phyloP scores from a whole-genome alignment of 208 protist genomes.

The Leishmania tropica region DNA sequence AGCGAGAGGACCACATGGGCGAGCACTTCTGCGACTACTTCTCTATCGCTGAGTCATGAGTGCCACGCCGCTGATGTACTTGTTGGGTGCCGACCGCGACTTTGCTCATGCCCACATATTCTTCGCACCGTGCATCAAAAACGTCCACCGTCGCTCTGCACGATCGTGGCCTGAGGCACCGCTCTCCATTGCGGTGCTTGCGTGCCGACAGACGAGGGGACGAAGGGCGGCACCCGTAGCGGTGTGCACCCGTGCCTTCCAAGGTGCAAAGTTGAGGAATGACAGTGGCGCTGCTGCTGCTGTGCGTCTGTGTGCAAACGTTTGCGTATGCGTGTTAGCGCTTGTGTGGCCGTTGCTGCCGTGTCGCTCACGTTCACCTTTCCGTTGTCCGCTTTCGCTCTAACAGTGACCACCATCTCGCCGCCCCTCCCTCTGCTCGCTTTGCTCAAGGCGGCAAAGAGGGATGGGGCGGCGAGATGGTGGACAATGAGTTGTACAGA shows the following conservation, averaged over 20 bases:
- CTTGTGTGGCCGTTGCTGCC: neutral
- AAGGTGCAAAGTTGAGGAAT: neutral
- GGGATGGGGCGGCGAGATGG: neutral
- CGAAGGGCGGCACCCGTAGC: neutral
- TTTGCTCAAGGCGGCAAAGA: no score
- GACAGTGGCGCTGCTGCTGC: neutral
- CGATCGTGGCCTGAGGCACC: neutral
- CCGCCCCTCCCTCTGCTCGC: neutral
- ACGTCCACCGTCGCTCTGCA: neutral
- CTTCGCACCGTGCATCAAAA: neutral
- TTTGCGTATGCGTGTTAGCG: neutral
- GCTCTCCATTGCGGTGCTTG: neutral
- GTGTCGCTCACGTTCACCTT: neutral
- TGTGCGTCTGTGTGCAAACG: neutral
- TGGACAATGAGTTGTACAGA: neutral
- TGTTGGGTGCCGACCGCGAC: neutral
- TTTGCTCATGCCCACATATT: neutral
- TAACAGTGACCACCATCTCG: neutral
- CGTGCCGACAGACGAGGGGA: neutral
- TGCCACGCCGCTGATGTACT: neutral
- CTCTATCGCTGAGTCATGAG: conserved; percentile 17
- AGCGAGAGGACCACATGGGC: conserved; percentile 78
- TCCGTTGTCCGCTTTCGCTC: neutral
- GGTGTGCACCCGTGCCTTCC: neutral
- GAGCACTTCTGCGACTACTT: conserved; percentile 82